Evolutionary conservation across 768 basidiomycete species (phyloP).

Genomic region (Leccinum aurantiacum): DNA sequence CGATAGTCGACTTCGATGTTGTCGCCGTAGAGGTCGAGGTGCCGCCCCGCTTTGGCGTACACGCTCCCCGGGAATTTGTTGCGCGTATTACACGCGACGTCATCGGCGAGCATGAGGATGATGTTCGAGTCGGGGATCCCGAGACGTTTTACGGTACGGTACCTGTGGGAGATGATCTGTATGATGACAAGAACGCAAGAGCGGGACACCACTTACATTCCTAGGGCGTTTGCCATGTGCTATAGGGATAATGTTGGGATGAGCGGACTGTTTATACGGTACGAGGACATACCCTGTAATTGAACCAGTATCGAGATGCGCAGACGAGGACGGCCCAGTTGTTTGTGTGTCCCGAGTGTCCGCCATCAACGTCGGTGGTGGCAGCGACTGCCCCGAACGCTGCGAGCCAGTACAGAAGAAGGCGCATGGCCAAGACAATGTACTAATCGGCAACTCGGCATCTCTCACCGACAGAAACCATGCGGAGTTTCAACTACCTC

Average conservation of each 20-base stretch:
- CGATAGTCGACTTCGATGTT: constrained; percentile 98
- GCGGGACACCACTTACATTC: constrained; percentile 64
- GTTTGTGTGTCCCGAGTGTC: constrained; percentile 72
- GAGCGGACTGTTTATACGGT: neutral
- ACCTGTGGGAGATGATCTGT: constrained; percentile 51
- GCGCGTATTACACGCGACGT: constrained; percentile 89
- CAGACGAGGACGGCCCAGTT: constrained; percentile 99
- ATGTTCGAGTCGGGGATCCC: constrained; percentile 99
- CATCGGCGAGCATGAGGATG: constrained; percentile 98
- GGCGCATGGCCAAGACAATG: constrained; percentile 21
- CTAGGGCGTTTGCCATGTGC: constrained; percentile 99
- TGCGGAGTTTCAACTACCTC: constrained; percentile 27
- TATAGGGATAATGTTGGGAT: constrained; percentile 30
- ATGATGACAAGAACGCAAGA: neutral
- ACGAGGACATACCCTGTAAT: constrained; percentile 71
- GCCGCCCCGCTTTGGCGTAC: constrained; percentile 81
- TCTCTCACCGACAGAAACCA: neutral
- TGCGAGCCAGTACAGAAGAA: constrained; percentile 28
- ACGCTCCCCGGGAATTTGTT: constrained; percentile 93
- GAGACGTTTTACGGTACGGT: constrained; percentile 95
- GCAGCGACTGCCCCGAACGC: constrained; percentile 35
- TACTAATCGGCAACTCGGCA: constrained; percentile 29
- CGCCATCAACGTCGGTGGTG: constrained; percentile 44
- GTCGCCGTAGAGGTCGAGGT: constrained; percentile 90
- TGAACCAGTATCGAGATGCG: constrained; percentile 96